Base-by-base conservation (phyloP, 305 asterid species). In the Fraxinus dipetala region DNA sequence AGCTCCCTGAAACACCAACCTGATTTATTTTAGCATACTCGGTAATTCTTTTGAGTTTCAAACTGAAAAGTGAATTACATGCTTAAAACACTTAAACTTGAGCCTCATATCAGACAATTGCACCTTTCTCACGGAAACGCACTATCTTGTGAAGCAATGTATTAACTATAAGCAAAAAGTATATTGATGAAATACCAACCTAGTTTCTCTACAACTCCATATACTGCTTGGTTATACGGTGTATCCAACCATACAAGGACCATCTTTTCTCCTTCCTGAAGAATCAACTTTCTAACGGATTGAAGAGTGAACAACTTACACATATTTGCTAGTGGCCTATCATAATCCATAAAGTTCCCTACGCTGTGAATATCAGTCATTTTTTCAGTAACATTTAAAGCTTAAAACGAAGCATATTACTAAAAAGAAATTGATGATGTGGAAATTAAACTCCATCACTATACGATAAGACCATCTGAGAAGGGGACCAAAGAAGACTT, bases 231-330 rank as follows among this genome's bases (percentile, higher is more conserved):
- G 87, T 96, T 94, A 88, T 93, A 96, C 70, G 98, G 97, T 40
- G 98, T 94, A 86, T 94, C 98, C 83, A 94, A 88, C 98, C 97
- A 94, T 61, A 94, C 96, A 79, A 96, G 99, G 73, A 96, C 97
- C 86, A 94, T 83, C 89, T 96, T 96, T 89, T 96, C 98, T 84
- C 99, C 99, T 92, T 94, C 99, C 87, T 96, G 98, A 80, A 96
- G 99, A 85, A 96, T 84, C 87, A 94, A 82, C 90, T 96, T 96
- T 78, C 94, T 92, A 83, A 93, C 80, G 77, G 99, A 94, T 87
- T 96, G 99, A 76, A 92, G 75, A 45, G 98, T 96, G 86, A 96
- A 92, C 80, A 96, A 80, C 89, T 80, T 82, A 83, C 98, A 94
- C 97, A 96, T 92, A 84, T 91, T 90, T 22, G 92, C 89, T 78